A percentile compares a stretch with the other conserved stretches of the same genome.
Conservation (phyloP, 2,329 filamentous ascomycete genomes). For the Parafenestella ontariensis region DNA sequence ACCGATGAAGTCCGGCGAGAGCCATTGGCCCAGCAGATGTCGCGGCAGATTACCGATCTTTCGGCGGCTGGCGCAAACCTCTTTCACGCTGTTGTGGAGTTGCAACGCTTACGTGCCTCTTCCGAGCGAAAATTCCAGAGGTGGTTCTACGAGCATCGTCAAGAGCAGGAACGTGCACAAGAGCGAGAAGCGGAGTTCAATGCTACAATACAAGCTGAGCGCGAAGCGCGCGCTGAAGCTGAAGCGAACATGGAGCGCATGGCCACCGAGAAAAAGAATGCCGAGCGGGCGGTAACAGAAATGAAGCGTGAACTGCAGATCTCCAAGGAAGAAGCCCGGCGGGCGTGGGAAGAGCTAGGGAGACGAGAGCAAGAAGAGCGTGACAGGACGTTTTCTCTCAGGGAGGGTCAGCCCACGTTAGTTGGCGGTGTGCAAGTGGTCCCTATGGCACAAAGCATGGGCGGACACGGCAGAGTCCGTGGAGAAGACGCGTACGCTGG, state of each 20-base stretch:
- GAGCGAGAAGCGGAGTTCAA: constrained; percentile 86
- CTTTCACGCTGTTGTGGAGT: constrained; percentile 95
- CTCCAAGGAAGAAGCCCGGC: constrained; percentile 91
- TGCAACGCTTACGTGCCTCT: constrained; percentile 90
- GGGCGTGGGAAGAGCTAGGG: constrained; percentile 97
- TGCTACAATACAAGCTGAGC: constrained; percentile 74
- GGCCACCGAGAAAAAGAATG: constrained; percentile 71
- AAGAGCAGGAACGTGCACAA: constrained; percentile 83
- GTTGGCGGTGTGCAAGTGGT: constrained; percentile 95
- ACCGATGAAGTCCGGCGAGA: constrained; percentile 83
- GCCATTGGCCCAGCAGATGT: constrained; percentile 84
- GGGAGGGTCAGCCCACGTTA: constrained; percentile 85
- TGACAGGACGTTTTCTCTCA: constrained; percentile 82
- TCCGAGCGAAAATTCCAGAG: constrained; percentile 98
- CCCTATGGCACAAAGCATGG: constrained; percentile 79
- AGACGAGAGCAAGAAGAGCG: constrained; percentile 91
- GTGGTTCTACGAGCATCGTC: constrained; percentile 96
- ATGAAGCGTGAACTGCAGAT: constrained; percentile 94
- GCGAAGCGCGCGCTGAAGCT: constrained; percentile 71
- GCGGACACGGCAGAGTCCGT: constrained; percentile 49
- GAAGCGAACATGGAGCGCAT: constrained; percentile 70
- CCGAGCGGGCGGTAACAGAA: constrained; percentile 81
- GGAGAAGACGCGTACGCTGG: constrained; percentile 42
- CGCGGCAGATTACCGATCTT: constrained; percentile 94
- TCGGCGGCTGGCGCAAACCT: constrained; percentile 96